Evolutionary conservation across 2,329 filamentous ascomycete species (phyloP).

Genomic region (Chalara sp.): DNA sequence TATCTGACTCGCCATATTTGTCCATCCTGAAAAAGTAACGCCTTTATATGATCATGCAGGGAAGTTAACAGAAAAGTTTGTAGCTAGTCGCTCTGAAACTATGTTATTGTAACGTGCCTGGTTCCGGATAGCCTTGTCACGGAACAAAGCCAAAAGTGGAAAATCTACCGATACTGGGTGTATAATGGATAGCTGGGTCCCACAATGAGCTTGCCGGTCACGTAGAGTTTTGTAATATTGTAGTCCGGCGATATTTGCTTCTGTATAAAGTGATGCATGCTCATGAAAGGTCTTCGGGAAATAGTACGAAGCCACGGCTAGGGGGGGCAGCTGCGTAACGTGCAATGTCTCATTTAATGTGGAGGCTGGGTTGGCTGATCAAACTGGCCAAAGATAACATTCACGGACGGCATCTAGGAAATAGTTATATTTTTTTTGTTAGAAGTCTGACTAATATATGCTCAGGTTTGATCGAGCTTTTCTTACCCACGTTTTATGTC

Average conservation of each 20-base stretch:
- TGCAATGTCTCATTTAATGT: constrained; percentile 20
- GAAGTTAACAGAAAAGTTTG: constrained; percentile 22
- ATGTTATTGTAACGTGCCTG: constrained; percentile 21
- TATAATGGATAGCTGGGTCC: constrained; percentile 17
- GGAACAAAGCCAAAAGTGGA: constrained; percentile 22
- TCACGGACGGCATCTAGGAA: constrained; percentile 15
- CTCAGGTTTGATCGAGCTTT: not conserved
- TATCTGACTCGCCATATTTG: constrained; percentile 17
- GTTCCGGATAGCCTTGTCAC: constrained; percentile 21
- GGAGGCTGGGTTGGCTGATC: constrained; percentile 12
- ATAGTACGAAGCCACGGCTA: constrained; percentile 18
- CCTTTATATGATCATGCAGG: constrained; percentile 18
- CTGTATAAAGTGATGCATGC: constrained; percentile 25
- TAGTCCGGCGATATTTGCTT: constrained; percentile 16
- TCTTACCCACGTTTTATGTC: constrained; percentile 2
- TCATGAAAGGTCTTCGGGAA: constrained; percentile 25
- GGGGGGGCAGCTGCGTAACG: constrained; percentile 20
- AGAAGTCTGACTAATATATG: not conserved
- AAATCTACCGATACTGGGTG: constrained; percentile 26
- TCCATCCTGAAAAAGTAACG: constrained; percentile 19
- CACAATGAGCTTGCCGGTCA: constrained; percentile 20
- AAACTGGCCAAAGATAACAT: constrained; percentile 20
- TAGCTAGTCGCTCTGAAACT: constrained; percentile 23
- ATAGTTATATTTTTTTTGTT: not conserved
- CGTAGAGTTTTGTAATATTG: constrained; percentile 17